phyloP scores from a whole-genome alignment of 2,329 filamentous ascomycete genomes.

The Thermoascus crustaceus region DNA sequence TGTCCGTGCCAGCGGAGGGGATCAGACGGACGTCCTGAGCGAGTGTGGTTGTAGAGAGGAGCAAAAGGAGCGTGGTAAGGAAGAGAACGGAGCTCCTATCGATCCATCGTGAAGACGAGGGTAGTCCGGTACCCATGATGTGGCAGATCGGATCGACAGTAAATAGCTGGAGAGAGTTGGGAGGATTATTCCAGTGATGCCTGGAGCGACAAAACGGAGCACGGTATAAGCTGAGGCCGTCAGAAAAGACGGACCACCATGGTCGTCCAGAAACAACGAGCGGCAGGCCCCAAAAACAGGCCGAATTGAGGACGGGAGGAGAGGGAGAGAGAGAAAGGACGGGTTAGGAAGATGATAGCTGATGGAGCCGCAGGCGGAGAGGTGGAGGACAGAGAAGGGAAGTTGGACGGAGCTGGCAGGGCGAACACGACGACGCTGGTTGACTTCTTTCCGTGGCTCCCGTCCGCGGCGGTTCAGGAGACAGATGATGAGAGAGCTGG shows the following conservation, averaged over 20 bases:
- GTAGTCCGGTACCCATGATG: background rate
- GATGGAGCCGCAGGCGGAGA: no score
- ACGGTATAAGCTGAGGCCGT: background rate
- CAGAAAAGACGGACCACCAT: background rate
- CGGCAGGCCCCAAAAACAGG: background rate
- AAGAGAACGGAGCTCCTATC: background rate
- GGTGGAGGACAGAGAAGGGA: no score
- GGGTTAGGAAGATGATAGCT: background rate
- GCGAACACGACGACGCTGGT: no score
- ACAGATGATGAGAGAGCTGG: background rate
- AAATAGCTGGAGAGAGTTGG: background rate
- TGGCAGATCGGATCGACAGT: no score
- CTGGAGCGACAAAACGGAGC: background rate
- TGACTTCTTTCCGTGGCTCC: no score
- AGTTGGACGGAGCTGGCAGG: no score
- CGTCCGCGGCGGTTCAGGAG: no score
- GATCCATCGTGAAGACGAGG: background rate
- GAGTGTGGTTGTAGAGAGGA: background rate
- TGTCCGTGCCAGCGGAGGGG: constrained; percentile 28
- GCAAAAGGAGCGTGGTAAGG: background rate
- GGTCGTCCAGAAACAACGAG: background rate
- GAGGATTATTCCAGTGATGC: background rate
- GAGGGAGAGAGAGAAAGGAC: background rate
- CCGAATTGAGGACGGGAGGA: background rate
- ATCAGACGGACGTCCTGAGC: constrained; percentile 21